Base-by-base conservation (phyloP, 345 rosid species). In the Schrenkiella parvula region DNA sequence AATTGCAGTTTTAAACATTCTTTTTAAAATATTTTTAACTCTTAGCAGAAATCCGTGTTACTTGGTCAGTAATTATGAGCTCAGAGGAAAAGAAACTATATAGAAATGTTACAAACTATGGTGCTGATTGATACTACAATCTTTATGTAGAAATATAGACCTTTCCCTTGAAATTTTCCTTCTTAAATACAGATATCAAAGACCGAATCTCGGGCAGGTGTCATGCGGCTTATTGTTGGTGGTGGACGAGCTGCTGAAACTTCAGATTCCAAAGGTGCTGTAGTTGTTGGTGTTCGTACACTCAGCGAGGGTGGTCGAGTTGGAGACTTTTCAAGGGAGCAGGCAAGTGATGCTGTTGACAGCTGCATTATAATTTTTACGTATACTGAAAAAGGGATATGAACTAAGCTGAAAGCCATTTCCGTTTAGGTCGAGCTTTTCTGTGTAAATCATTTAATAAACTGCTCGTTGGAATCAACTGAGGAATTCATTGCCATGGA, bases 401-500 rank as follows among this genome's bases (percentile, higher is more conserved):
- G 10, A 34, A 66, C 12, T 78, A 22, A 52, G 25, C 44, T 61
- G 60, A 51, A 64, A 47, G 19, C 19, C 8, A 6, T 52, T 69
- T 37, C 23, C 61, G 32, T 69, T 8, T 84, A 93, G 97, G 97
- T 95, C 48, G 99, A 95, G 83, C 97, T 92, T 66, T 95, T 95
- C 83, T 95, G 98, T 39, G 97, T 95, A 76, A 95, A 95, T 80
- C 96, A 95, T 86, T 78, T 92, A 55, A 92, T 95, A 77, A 95
- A 95, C 78, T 95, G 99, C 84, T 95, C 99, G 6, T 76, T 95
- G 91, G 99, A 95, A 84, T 91, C 99, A 29, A 92, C 97, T 1
- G 98, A 95, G 81, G 99, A 95, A 80, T 90, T 95, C 75, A 95
- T 95, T 75, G 85, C 97, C 39, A 95, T 95, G 99, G 99, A 95